Base-by-base conservation (phyloP, 2,329 filamentous ascomycete genomes). In the Hypoxylon sp. region DNA sequence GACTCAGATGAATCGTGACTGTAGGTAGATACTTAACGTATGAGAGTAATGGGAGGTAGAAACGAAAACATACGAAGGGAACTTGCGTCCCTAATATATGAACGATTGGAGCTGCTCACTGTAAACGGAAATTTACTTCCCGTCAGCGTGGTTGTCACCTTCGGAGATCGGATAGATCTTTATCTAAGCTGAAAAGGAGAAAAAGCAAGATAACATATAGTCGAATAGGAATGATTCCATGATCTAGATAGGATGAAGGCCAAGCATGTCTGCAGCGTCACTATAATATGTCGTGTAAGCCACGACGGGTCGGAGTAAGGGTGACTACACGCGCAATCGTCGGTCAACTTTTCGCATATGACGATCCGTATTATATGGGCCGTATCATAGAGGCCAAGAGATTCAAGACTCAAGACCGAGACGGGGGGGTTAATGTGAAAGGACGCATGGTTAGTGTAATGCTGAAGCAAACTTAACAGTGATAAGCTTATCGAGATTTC, bases 391-490 rank as follows among this genome's bases (percentile, higher is more conserved):
- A 52, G 62, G 51, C 6, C 14, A 17, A 24, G 47, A 17, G 39
- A 44, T 54, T 33, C 47, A 58, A 46, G 35, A 61, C 54, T 29
- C 55, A 59, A 46, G 48, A 37, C 64, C 52, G 59, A 67, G 51
- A 46, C 48, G 55, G 33, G 50, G 50, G 51, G 50, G 14, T 44
- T 24, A 22, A 58, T 60, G 68, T 66, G 65, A 59, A 52, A 65
- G 56, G 55, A 52, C 47, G 64, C 65, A 70, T 54, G 47, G 31
- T 22, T 67, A 60, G 67, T 51, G 54, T 61, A 39, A 42, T 63
- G 42, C 37, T 56, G 48, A 65, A 65, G 68, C 58, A 70, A 65
- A 68, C 60, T 55, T 42, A 63, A 51, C 44, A 44, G n/a, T 19
- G 44, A 54, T 22, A 56, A 56, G 57, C 56, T 56, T 68, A 61